phyloP scores from a whole-genome alignment of 2,329 filamentous ascomycete species.

The Alternaria tenuissima region DNA sequence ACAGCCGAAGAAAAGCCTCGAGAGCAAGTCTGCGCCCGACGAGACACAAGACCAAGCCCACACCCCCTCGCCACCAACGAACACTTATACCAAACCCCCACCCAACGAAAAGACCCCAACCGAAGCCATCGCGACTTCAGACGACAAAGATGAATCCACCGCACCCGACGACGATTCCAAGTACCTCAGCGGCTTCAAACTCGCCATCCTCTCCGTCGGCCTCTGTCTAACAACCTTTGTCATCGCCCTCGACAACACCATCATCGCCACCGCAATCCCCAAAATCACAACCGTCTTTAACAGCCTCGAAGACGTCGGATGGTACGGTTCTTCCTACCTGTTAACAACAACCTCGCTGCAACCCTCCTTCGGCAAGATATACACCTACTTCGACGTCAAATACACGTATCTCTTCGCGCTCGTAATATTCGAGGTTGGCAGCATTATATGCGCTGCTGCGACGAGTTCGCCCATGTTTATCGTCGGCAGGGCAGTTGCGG shows the following conservation, averaged over 20 bases:
- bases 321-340: conserved; percentile 57
- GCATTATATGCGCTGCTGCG: conserved; percentile 62
- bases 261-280: conserved; percentile 52
- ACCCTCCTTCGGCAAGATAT: conserved; percentile 64
- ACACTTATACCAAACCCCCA: neutral
- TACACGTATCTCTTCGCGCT: conserved; percentile 61
- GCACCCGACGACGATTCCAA: no score
- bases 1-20: neutral
- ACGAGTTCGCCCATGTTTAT: conserved; percentile 62
- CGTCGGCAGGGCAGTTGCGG: conserved; percentile 63
- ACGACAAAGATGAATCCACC: no score
- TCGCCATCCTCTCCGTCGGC: no score
- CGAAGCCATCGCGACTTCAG: no score
- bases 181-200: no score
- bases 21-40: neutral
- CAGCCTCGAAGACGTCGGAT: conserved; percentile 52
- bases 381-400: conserved; percentile 65
- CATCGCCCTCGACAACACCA: conserved; percentile 27
- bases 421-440: conserved; percentile 60
- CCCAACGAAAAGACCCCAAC: conserved; percentile 1
- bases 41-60: neutral
- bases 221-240: no score
- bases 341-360: conserved; percentile 54
- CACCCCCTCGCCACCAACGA: neutral
- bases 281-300: conserved; percentile 54